A percentile compares a stretch with the other conserved stretches of the same genome.
Evolutionary conservation across 441 rosid species (phyloP).

Genomic region (Corymbia calophylla): DNA sequence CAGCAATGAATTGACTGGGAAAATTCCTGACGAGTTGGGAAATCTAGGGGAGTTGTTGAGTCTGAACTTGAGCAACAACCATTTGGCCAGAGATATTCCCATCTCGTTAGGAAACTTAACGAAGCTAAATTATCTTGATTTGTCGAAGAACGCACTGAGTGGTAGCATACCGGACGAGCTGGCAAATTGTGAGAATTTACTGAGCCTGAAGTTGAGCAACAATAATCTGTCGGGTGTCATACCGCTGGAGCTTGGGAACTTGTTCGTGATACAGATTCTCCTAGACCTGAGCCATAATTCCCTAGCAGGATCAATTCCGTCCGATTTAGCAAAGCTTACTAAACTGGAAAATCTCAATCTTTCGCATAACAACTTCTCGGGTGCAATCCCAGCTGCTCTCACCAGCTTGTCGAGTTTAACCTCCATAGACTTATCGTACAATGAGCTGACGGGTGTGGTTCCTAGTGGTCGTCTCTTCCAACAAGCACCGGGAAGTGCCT

Average conservation of each 20-base stretch:
- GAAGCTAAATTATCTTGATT: constrained; percentile 12
- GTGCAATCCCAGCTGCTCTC: constrained; percentile 36
- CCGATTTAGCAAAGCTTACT: constrained; percentile 27
- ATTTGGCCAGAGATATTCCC: constrained; percentile 26
- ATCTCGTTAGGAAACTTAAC: constrained; percentile 31
- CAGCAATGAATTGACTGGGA: neutral
- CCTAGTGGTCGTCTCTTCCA: constrained; percentile 31
- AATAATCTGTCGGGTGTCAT: constrained; percentile 39
- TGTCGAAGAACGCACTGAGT: neutral
- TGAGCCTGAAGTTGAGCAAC: constrained; percentile 23
- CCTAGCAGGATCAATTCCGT: constrained; percentile 40
- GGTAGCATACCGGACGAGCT: constrained; percentile 33
- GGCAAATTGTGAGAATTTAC: neutral
- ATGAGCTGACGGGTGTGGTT: constrained; percentile 37
- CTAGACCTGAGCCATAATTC: constrained; percentile 57
- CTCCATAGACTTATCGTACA: constrained; percentile 46
- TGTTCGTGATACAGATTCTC: constrained; percentile 22
- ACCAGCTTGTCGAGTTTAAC: constrained; percentile 35
- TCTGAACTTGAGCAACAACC: neutral
- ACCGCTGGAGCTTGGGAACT: constrained; percentile 35
- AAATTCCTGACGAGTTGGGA: neutral
- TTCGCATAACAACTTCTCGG: constrained; percentile 47
- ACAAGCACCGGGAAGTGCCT: constrained; percentile 28
- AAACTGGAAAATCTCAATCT: constrained; percentile 41
- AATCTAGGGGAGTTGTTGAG: neutral